Percentiles rank a stretch among this genome's conserved stretches.
These are phyloP conservation scores for Ogataea saltuana DNA, from an alignment of 805 yeast genomes.

Conservation along the genomic window DNA sequence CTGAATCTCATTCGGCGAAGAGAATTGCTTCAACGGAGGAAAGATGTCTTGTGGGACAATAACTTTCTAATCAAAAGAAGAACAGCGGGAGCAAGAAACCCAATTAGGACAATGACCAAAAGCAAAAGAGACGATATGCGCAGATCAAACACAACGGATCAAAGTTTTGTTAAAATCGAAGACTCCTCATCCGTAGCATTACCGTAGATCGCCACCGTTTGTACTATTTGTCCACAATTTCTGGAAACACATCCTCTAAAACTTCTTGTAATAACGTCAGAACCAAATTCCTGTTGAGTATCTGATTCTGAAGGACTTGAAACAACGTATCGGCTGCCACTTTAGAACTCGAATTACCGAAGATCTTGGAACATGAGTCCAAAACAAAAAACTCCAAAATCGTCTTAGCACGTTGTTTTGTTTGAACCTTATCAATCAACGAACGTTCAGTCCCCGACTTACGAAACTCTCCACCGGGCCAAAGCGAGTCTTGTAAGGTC, in stretches of 20 bases:
- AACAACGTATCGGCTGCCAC: conserved; percentile 63
- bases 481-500: conserved; percentile 33
- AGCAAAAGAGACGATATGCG: too few species aligned
- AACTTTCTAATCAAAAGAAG: conserved; percentile 12
- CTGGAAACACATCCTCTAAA: conserved; percentile 48
- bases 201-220: too few species aligned
- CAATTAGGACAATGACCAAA: conserved; percentile 12
- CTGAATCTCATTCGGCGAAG: conserved; percentile 9
- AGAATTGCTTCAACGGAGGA: conserved; percentile 7
- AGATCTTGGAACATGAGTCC: conserved; percentile 69
- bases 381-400: conserved; percentile 57
- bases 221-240: conserved; percentile 21
- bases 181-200: too few species aligned
- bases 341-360: conserved; percentile 65
- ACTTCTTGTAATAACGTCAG: conserved; percentile 60
- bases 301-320: conserved; percentile 71
- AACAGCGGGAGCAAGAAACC: not conserved
- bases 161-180: too few species aligned
- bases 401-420: conserved; percentile 56
- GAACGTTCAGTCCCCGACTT: conserved; percentile 48
- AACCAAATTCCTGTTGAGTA: conserved; percentile 63
- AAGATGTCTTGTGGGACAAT: conserved; percentile 11
- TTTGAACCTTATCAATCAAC: conserved; percentile 48
- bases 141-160: too few species aligned
- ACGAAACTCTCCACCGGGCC: conserved; percentile 57